phyloP scores from a whole-genome alignment of 2,329 filamentous ascomycete genomes.

The Exophiala aquamarina region DNA sequence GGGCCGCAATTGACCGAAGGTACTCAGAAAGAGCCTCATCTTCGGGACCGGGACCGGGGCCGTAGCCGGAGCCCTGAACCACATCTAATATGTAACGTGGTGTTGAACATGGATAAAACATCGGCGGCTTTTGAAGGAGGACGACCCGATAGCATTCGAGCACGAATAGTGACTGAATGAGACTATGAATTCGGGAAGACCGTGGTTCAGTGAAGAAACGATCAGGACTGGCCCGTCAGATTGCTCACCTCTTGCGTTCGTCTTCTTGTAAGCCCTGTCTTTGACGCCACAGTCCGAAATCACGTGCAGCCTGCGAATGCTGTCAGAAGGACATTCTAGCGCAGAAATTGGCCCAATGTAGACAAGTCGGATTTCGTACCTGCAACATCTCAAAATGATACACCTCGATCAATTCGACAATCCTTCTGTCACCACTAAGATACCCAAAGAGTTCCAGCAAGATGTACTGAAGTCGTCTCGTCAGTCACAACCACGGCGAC shows the following conservation, averaged over 20 bases:
- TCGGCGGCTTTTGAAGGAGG: slow-evolving; percentile 2
- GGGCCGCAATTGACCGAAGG: background rate
- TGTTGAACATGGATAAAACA: slow-evolving; percentile 1
- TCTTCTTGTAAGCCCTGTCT: too few relatives aligned
- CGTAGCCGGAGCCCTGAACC: background rate
- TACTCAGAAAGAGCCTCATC: background rate
- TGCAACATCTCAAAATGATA: slow-evolving; percentile 1
- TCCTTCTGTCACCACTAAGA: slow-evolving; percentile 4
- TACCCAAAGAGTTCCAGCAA: slow-evolving; percentile 5
- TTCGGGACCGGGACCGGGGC: background rate
- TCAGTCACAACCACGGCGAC: too few relatives aligned
- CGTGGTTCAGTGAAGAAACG: too few relatives aligned
- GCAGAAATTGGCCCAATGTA: background rate
- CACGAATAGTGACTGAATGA: background rate
- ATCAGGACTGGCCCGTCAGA: too few relatives aligned
- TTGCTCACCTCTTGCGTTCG: too few relatives aligned
- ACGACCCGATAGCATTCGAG: slow-evolving; percentile 12
- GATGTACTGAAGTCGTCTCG: background rate
- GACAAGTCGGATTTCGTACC: background rate
- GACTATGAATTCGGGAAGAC: background rate
- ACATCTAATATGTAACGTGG: too few relatives aligned
- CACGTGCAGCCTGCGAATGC: too few relatives aligned
- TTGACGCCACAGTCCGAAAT: too few relatives aligned
- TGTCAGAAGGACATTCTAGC: background rate
- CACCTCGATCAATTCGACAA: background rate